Evolutionary conservation across 2,329 filamentous ascomycete genomes (phyloP), one percentile per base, ranked within the genome.

Genomic region (Thelonectria blattea): DNA sequence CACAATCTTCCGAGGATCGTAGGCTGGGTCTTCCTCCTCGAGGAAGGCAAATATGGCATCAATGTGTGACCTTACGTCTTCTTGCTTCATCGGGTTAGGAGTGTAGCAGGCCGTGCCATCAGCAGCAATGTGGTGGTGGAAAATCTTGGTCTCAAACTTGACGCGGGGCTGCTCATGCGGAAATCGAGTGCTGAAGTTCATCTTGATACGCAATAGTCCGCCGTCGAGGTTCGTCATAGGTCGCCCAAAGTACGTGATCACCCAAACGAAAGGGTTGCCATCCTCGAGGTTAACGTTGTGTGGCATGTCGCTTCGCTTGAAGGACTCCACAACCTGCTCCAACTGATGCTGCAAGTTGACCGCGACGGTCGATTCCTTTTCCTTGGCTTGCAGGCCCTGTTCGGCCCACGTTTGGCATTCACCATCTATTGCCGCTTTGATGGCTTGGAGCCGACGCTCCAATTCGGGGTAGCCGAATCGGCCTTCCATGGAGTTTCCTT

Each of bases 191-290:
- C 92, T 96, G 70, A 98, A 89, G 70, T 82, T 83, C 56, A 98
- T 82, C 69, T 84, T 89, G 74, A 97, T 89, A 62, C 86, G 87
- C 79, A 98, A 94, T 62, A 98, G 85, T 2, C 94, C 93, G 15
- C 93, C 94, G 68, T 98, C 94, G 2, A 98, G 85, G 67, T 96
- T 93, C 6, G 93, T 96, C 90, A 95, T 96, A 1, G 93, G 92
- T 56, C 89, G 86, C 24, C 95, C 95, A 73, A 97, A 96, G 73
- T 97, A 93, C 1, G 92, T 95, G 61, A 98, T 75, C 18, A 84
- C 76, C 95, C 95, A 98, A 18, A 94, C 83, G 71, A 97, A 97
- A 0, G 94, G 93, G 69, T 97, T 98, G 41, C 83, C 85, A 65
- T 95, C 83, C 30, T 91, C 88, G 7, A 98, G 80, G 57, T 88